Percentiles rank a stretch among this genome's conserved stretches.
Evolutionary conservation across 2,329 filamentous ascomycete genomes (phyloP).

Genomic region (Conoideocrella luteorostrata): DNA sequence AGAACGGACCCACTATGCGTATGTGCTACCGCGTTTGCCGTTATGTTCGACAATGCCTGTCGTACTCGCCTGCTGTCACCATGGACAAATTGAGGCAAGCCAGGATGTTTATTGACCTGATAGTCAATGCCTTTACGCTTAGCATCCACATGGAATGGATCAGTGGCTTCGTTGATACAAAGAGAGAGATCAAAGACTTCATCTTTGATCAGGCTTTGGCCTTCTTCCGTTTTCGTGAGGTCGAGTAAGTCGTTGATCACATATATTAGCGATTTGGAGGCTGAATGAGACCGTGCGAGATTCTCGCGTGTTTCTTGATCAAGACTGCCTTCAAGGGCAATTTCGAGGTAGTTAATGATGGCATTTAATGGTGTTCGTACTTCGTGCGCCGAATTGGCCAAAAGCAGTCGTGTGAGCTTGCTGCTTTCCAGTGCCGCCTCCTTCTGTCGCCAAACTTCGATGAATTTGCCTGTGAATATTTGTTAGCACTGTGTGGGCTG

Average conservation of each 20-base stretch:
- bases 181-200: slow-evolving; percentile 67
- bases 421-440: slow-evolving; percentile 78
- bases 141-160: slow-evolving; percentile 67
- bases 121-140: slow-evolving; percentile 69
- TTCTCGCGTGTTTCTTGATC: slow-evolving; percentile 83
- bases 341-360: slow-evolving; percentile 92
- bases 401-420: slow-evolving; percentile 68
- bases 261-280: slow-evolving; percentile 87
- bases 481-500: slow-evolving; percentile 6
- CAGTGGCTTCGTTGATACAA: slow-evolving; percentile 71
- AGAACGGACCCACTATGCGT: slow-evolving; percentile 62
- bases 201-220: slow-evolving; percentile 69
- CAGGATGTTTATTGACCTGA: slow-evolving; percentile 59
- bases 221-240: slow-evolving; percentile 81
- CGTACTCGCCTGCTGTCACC: slow-evolving; percentile 77
- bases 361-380: slow-evolving; percentile 86
- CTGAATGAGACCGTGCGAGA: slow-evolving; percentile 76
- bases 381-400: slow-evolving; percentile 88
- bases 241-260: slow-evolving; percentile 91
- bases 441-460: slow-evolving; percentile 89
- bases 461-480: slow-evolving; percentile 55
- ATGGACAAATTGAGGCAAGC: slow-evolving; percentile 63
- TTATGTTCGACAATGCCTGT: slow-evolving; percentile 76
- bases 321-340: slow-evolving; percentile 73
- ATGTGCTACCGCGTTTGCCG: slow-evolving; percentile 78